Evolutionary conservation across 495 filamentous ascomycete species (phyloP), one percentile per base, ranked within the genome.

Genomic region (Lichenothelia convexa): DNA sequence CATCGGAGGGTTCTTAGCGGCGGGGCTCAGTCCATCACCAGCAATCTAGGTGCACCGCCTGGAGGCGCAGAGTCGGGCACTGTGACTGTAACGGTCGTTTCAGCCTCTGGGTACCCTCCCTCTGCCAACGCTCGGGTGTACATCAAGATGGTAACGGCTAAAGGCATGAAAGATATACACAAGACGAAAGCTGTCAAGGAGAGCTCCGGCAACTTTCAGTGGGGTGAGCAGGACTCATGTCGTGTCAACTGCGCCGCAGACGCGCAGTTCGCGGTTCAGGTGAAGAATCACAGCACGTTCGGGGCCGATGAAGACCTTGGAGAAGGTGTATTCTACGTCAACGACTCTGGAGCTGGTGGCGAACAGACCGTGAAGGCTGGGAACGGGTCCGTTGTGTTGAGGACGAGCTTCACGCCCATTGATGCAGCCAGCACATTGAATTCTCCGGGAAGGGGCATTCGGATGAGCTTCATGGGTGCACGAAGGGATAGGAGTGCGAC

Each of bases 271-370:
- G 75, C 80, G 53, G 49, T 99, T 33, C 66, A 75, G 38, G 89
- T 85, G 34, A 79, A 82, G 41, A 73, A 80, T 47, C 80, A 93
- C 51, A 68, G 78, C 43, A 79, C 76, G 3, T 83, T 94, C 47
- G 73, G 80, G 26, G 75, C 68, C 26, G 86, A 93, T 47, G 71
- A 78, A 30, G 64, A 72, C 20, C 63, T 95, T 7, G 89, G 89
- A 30, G 85, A 95, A 45, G 68, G 64, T 0, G 44, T 76, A n/a
- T 92, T 93, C 62, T 86, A 91, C 49, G 75, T 97, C 11, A 80
- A 80, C 38, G 86, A 97, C 48, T 75, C 77, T 38, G 73, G 75
- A 12, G 59, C 62, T 1, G 73, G 74, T 15, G 64, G 69, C 26
- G 83, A 93, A 45, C 92, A 86, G 64, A 46, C 64, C 11, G 58